Conservation (phyloP, 495 filamentous ascomycete species). For the Glarea lozoyensis region DNA sequence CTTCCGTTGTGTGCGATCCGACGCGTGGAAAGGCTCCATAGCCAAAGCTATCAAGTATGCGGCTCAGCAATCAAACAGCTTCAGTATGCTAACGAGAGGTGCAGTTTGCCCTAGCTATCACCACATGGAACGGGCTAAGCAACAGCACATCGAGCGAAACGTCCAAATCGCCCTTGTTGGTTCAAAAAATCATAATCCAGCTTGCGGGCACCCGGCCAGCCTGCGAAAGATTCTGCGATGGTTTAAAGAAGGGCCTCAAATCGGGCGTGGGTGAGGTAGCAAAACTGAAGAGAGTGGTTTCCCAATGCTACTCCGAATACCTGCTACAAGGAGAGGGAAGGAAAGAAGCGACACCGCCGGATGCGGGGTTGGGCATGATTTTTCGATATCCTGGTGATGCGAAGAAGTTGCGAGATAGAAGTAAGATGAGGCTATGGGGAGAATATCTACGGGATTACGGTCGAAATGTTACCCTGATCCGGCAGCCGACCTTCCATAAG, state of each 20-base stretch:
- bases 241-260: slow-evolving; percentile 78
- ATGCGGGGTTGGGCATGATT: slow-evolving; percentile 79
- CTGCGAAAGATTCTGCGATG: slow-evolving; percentile 94
- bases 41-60: slow-evolving; percentile 63
- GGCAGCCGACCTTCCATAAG: slow-evolving; percentile 96
- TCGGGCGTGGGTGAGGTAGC: slow-evolving; percentile 79
- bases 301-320: slow-evolving; percentile 90
- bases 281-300: slow-evolving; percentile 65
- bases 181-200: slow-evolving; percentile 81
- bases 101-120: slow-evolving; percentile 84
- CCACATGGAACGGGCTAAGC: slow-evolving; percentile 82
- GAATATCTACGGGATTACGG: slow-evolving; percentile 97
- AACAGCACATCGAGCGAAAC: slow-evolving; percentile 33
- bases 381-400: slow-evolving; percentile 95
- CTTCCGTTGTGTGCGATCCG: slow-evolving; percentile 89
- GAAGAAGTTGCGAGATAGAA: slow-evolving; percentile 87
- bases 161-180: slow-evolving; percentile 40
- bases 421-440: slow-evolving; percentile 95
- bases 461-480: slow-evolving; percentile 80
- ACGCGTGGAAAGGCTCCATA: slow-evolving; percentile 84
- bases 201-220: slow-evolving; percentile 78
- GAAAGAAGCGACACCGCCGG: slow-evolving; percentile 56
- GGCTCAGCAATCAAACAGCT: not conserved
- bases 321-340: slow-evolving; percentile 53
- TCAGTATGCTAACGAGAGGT: slow-evolving; percentile 3